Evolutionary conservation across 2,329 filamentous ascomycete genomes (phyloP).

Genomic region (Aureobasidium melanogenum): DNA sequence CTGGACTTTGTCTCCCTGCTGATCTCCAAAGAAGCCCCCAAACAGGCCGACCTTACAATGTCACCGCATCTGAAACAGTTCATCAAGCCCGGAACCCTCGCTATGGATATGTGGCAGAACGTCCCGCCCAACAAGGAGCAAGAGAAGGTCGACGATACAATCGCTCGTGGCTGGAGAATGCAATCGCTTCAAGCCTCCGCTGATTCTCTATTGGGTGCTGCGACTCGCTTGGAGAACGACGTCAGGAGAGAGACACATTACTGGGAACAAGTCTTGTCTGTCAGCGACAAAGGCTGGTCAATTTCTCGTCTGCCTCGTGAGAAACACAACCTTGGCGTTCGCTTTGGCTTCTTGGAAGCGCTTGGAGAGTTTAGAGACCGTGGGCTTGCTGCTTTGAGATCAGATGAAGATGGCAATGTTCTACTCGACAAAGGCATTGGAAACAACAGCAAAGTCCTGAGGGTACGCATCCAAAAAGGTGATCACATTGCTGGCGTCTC

Average conservation of each 20-base stretch:
- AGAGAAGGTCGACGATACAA: constrained; percentile 30
- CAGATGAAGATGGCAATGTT: constrained; percentile 65
- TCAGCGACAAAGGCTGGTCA: constrained; percentile 80
- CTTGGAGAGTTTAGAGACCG: constrained; percentile 52
- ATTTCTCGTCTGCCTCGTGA: constrained; percentile 69
- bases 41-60: constrained; percentile 59
- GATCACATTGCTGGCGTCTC: constrained; percentile 51
- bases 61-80: constrained; percentile 61
- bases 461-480: constrained; percentile 55
- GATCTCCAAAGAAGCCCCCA: constrained; percentile 70
- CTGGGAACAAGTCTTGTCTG: constrained; percentile 75
- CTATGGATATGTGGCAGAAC: constrained; percentile 52
- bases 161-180: constrained; percentile 64
- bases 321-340: constrained; percentile 67
- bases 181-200: constrained; percentile 68
- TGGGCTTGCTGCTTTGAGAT: constrained; percentile 71
- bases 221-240: constrained; percentile 64
- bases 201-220: constrained; percentile 63
- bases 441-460: constrained; percentile 50
- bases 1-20: constrained; percentile 79
- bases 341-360: constrained; percentile 79
- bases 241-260: constrained; percentile 74
- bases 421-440: constrained; percentile 60
- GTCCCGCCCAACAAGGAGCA: constrained; percentile 48
- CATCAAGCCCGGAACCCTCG: constrained; percentile 66